Evolutionary conservation across 169 alveolate genomes (phyloP).

Genomic region (Plasmodium knowlesi): DNA sequence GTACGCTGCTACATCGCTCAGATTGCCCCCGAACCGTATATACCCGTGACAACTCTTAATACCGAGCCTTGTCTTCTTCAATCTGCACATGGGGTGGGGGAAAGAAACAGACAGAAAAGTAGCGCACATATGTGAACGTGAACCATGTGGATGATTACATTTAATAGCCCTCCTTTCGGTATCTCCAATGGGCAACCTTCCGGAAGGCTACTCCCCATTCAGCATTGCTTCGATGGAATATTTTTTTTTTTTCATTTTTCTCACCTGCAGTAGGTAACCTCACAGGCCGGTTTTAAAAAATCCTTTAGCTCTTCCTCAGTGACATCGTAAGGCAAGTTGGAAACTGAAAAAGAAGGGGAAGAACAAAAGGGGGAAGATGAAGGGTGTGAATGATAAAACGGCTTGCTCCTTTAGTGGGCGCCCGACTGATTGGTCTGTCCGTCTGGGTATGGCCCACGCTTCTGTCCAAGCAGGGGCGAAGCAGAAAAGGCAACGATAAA

Average conservation of each 20-base stretch:
- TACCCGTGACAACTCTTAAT: slow-evolving; percentile 41
- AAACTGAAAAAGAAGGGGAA: slow-evolving; percentile 8
- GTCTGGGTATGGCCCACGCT: neutral
- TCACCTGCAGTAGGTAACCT: slow-evolving; percentile 36
- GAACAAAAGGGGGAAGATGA: neutral
- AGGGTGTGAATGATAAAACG: neutral
- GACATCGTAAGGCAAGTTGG: slow-evolving; percentile 41
- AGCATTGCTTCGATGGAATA: neutral
- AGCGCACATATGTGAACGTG: neutral
- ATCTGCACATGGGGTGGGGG: neutral
- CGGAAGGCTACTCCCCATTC: neutral
- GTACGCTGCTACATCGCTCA: neutral
- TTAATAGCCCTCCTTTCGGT: neutral
- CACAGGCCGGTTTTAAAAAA: slow-evolving; percentile 20
- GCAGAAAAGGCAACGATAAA: neutral
- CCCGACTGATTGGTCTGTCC: neutral
- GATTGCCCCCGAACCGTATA: neutral
- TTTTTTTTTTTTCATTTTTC: neutral
- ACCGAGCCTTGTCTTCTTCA: slow-evolving; percentile 24
- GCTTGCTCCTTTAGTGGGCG: neutral
- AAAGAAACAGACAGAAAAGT: neutral
- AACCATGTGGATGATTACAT: neutral
- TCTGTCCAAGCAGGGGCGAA: neutral
- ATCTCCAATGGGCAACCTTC: neutral
- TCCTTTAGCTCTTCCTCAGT: slow-evolving; percentile 41